Base-by-base conservation (phyloP, 306 rosid species). In the Prunus mume region DNA sequence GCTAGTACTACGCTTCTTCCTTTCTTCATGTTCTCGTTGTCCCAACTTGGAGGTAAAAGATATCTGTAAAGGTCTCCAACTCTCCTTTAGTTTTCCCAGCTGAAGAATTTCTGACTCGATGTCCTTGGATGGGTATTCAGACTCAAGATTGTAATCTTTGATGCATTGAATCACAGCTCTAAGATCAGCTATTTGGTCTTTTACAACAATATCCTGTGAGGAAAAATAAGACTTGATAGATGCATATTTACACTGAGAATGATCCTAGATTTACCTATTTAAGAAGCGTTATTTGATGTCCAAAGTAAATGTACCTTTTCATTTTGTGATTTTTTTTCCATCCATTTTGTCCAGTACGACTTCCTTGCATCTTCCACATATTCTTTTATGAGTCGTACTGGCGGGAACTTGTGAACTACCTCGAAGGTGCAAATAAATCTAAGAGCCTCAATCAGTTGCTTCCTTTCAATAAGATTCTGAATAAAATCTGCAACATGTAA, bases 361-460 rank as follows among this genome's bases (percentile, higher is more conserved):
- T 13, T 49, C 73, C 65, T 38, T 9, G 22, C 71, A 62, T 76
- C 72, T 34, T 9, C 46, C 72, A 86, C 54, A 47, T 75, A 28
- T 49, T 77, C 57, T 20, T 28, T 72, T 58, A 86, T 65, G 57
- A 84, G 81, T 54, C 71, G 79, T 55, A 60, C 81, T 5, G 89
- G 90, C 55, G 79, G 43, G 76, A 88, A 73, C 74, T 79, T 80
- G 76, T 78, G 76, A 34, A 56, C 66, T 80, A 92, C 76, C 76
- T 88, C 77, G 67, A 79, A 86, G 46, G 85, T 82, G 60, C 86
- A 92, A 50, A 84, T 81, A 77, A 88, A 85, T 83, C 82, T 85
- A 30, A 85, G 88, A 68, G 93, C 97, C 71, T 76, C 81, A 17
- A 83, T 22, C 38, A 71, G 8, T 73, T 82, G 84, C 73, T 78